These are phyloP conservation scores for Aspergillus bridgeri DNA, from an alignment of 495 filamentous ascomycete species.

Conservation along the genomic window DNA sequence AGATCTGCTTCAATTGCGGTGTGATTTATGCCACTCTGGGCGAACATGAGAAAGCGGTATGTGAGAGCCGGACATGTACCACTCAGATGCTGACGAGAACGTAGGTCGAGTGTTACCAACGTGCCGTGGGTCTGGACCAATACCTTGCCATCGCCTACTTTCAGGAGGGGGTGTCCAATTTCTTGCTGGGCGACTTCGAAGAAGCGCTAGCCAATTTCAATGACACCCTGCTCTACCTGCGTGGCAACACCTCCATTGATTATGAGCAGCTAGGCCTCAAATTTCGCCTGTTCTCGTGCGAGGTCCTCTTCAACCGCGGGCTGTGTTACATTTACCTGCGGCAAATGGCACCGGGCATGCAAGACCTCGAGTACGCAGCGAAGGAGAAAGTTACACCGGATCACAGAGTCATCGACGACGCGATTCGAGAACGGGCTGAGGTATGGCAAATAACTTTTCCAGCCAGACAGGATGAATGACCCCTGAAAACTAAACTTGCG, in stretches of 20 bases:
- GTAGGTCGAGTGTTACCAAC: slow-evolving; percentile 93
- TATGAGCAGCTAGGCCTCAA: slow-evolving; percentile 95
- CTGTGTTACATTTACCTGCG: slow-evolving; percentile 97
- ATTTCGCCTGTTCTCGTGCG: slow-evolving; percentile 96
- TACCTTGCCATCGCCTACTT: slow-evolving; percentile 98
- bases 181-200: slow-evolving; percentile 94
- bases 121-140: slow-evolving; percentile 81
- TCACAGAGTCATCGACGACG: slow-evolving; percentile 97
- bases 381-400: slow-evolving; percentile 94
- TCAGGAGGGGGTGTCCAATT: slow-evolving; percentile 98
- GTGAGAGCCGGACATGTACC: slow-evolving; percentile 29
- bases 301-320: slow-evolving; percentile 96
- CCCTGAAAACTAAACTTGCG: slow-evolving; percentile 15
- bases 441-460: slow-evolving; percentile 42
- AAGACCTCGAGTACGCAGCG: slow-evolving; percentile 87
- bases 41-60: slow-evolving; percentile 90
- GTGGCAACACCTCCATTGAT: slow-evolving; percentile 95
- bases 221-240: slow-evolving; percentile 89
- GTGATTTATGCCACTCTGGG: slow-evolving; percentile 98
- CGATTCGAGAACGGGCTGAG: slow-evolving; percentile 88
- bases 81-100: slow-evolving; percentile 3
- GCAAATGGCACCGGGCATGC: slow-evolving; percentile 83
- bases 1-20: slow-evolving; percentile 98
- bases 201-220: slow-evolving; percentile 99
- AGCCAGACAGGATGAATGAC: background rate